Evolutionary conservation across 768 basidiomycete genomes (phyloP), one percentile per base, ranked within the genome.

Genomic region (Ramaria rubella): DNA sequence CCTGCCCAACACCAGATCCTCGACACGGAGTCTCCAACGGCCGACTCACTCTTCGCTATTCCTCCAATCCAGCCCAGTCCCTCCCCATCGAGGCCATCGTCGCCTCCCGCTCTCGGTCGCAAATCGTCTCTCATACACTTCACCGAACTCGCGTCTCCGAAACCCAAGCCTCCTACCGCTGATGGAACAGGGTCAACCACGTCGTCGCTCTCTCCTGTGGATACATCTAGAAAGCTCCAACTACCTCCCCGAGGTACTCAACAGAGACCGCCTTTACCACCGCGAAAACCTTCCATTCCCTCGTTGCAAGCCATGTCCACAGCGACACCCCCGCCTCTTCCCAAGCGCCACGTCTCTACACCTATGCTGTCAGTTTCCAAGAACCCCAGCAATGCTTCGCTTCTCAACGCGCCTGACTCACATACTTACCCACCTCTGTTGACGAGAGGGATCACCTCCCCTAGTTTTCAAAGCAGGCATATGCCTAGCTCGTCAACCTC

Each of bases 401-500:
- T 63, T 82, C 83, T 17, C 79, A 78, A 2, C 65, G 67, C 45
- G 30, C 57, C 31, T 72, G 70, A 58, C 69, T 68, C 57, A 71
- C 30, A 68, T 67, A 60, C 66, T 68, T 19, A 75, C 70, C 51
- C 67, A 73, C 15, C 63, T 64, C 40, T 61, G 60, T 58, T 67
- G 65, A 40, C 59, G 69, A 17, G 73, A 75, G 40, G 46, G 17
- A 21, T 17, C 17, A n/a, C 33, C 15, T 52, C 50, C 17, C 43
- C 52, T 19, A 29, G 19, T 11, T 21, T 30, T 21, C 46, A 30
- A 44, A 33, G 44, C 11, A 21, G 55, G 21, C 87, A 90, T 65
- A 77, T 73, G 4, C 77, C 80, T 4, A 78, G 77, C 2, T 87
- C 86, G 1, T 90, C 88, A 48, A 78, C 88, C 36, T 90, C 88